Evolutionary conservation across 2,329 filamentous ascomycete genomes (phyloP).

Genomic region (Xylariaceae sp.): DNA sequence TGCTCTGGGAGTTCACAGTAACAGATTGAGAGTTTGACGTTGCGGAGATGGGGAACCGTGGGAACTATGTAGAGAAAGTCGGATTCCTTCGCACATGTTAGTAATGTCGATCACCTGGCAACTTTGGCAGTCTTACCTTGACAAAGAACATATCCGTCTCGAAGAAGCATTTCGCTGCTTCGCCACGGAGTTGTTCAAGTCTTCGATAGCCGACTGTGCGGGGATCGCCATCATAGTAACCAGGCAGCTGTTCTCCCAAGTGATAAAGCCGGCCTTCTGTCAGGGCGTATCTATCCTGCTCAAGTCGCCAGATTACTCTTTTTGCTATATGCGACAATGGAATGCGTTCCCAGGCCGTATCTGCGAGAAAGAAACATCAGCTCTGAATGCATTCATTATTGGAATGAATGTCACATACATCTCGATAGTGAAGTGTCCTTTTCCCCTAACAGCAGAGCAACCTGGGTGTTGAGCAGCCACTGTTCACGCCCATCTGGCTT

Average conservation of each 20-base stretch:
- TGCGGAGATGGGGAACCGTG: conserved; percentile 59
- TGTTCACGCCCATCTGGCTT: conserved; percentile 63
- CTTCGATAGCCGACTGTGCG: conserved; percentile 46
- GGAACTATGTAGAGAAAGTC: conserved; percentile 64
- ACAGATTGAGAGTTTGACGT: conserved; percentile 57
- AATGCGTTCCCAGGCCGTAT: conserved; percentile 61
- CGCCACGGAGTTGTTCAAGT: conserved; percentile 50
- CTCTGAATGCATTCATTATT: not conserved
- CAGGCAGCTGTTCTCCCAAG: conserved; percentile 55
- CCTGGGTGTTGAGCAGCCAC: conserved; percentile 68
- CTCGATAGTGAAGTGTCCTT: conserved; percentile 63
- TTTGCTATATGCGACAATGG: conserved; percentile 59
- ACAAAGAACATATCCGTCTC: conserved; percentile 68
- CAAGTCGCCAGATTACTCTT: conserved; percentile 60
- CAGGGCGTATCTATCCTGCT: conserved; percentile 60
- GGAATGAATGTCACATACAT: conserved; percentile 49
- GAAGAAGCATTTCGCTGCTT: conserved; percentile 57
- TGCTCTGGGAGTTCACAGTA: conserved; percentile 62
- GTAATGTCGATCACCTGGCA: not conserved
- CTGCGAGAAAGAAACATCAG: conserved; percentile 38
- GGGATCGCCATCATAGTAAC: conserved; percentile 54
- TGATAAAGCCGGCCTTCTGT: conserved; percentile 53
- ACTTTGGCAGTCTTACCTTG: conserved; percentile 50
- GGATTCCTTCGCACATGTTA: conserved; percentile 50
- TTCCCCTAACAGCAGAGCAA: conserved; percentile 65